Evolutionary conservation across 176 grass and related monocot species (phyloP).

Genomic region (Hsuehochloa calcarea): DNA sequence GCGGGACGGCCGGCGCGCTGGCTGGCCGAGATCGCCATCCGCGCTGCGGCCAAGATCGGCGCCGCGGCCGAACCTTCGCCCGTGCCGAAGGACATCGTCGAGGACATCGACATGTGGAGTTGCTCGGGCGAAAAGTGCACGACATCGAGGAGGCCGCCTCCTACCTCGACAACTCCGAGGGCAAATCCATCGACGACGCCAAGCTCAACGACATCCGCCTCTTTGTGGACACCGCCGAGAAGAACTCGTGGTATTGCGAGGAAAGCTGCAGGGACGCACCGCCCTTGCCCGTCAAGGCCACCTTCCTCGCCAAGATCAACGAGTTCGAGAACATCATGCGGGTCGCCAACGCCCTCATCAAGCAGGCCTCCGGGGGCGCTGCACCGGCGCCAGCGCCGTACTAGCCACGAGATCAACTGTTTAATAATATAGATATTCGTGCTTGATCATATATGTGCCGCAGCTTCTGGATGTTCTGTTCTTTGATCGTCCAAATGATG

Average conservation of each 20-base stretch:
- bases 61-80: background rate
- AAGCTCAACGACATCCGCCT: conserved; percentile 4
- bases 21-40: conserved; percentile 30
- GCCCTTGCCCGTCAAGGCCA: background rate
- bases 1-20: background rate
- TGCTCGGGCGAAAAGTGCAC: conserved; percentile 47
- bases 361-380: background rate
- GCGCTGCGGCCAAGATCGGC: background rate
- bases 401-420: background rate
- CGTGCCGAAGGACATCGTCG: background rate
- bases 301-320: conserved; percentile 30
- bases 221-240: conserved; percentile 19
- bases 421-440: background rate
- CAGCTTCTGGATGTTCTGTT: background rate
- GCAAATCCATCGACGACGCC: background rate
- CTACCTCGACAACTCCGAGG: conserved; percentile 47
- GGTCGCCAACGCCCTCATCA: conserved; percentile 32
- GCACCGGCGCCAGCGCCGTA: background rate
- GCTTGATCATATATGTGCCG: background rate
- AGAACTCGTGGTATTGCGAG: conserved; percentile 41
- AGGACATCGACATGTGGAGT: conserved; percentile 37
- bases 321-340: conserved; percentile 31
- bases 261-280: conserved; percentile 6
- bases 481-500: no score
- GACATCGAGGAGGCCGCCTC: conserved; percentile 50